A percentile compares a stretch with the other conserved stretches of the same genome.
Conservation (phyloP, 768 basidiomycete genomes). For the Tulasnella sp. region DNA sequence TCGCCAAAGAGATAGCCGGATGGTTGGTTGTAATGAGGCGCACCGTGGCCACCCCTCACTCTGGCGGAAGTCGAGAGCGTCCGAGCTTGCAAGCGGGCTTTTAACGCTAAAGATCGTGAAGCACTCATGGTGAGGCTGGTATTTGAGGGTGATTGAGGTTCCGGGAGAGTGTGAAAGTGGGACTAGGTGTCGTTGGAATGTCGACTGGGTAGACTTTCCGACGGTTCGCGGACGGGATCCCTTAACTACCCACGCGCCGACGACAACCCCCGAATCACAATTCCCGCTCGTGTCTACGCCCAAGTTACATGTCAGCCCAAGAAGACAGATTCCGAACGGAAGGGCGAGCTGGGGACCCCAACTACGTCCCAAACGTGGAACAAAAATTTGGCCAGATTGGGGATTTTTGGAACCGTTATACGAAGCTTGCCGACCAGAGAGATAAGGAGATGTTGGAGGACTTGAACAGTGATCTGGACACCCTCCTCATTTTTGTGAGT, state of each 20-base stretch:
- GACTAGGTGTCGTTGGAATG: not conserved
- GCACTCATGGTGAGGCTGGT: not conserved
- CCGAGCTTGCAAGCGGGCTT: not conserved
- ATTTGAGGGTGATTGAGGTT: not conserved
- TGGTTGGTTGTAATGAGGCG: slow-evolving; percentile 84
- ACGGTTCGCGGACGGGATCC: not conserved
- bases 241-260: not conserved
- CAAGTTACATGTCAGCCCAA: not conserved
- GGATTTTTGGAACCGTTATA: not conserved
- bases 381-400: not conserved
- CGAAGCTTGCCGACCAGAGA: not conserved
- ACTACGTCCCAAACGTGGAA: not conserved
- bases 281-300: no score
- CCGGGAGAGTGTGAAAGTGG: not conserved
- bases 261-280: not conserved
- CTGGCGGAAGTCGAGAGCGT: not conserved
- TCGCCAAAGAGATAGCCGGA: slow-evolving; percentile 84
- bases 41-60: slow-evolving; percentile 39
- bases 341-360: not conserved
- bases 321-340: not conserved
- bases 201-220: slow-evolving; percentile 14
- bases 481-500: not conserved
- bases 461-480: not conserved
- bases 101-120: not conserved
- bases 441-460: not conserved